Percentiles rank a stretch among this genome's conserved stretches.
These are phyloP conservation scores for Inonotus obliquus DNA, from an alignment of 1,284 basidiomycete species.

Conservation along the genomic window DNA sequence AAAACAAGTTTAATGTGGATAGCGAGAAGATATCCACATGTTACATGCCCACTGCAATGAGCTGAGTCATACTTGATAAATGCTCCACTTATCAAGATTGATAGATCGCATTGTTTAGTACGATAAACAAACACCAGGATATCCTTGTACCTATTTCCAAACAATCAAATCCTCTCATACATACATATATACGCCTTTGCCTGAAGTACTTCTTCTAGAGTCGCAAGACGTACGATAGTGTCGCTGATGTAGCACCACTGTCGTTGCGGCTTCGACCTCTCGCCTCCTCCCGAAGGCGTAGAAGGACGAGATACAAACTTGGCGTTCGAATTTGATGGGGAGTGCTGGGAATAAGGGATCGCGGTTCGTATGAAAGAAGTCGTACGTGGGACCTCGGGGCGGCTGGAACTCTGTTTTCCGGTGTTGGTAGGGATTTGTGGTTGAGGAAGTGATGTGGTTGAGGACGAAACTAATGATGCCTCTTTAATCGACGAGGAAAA, in stretches of 20 bases:
- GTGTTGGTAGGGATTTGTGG: too few relatives aligned
- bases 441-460: neutral
- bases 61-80: neutral
- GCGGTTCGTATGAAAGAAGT: constrained; percentile 12
- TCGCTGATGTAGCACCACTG: constrained; percentile 92
- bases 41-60: neutral
- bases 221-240: constrained; percentile 72
- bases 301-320: constrained; percentile 18
- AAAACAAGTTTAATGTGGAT: too few relatives aligned
- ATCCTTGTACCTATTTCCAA: neutral
- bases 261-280: constrained; percentile 31
- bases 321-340: constrained; percentile 15
- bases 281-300: neutral
- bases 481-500: too few relatives aligned
- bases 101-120: constrained; percentile 29
- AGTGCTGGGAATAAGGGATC: constrained; percentile 16
- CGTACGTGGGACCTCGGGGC: constrained; percentile 20
- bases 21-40: neutral
- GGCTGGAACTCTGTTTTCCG: neutral
- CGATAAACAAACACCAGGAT: neutral
- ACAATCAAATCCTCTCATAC: constrained; percentile 61
- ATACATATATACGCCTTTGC: constrained; percentile 90
- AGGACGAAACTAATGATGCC: neutral
- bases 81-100: neutral
- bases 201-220: constrained; percentile 83